phyloP scores from a whole-genome alignment of 139 green algal species.

The Chlamydomonas schloesseri region DNA sequence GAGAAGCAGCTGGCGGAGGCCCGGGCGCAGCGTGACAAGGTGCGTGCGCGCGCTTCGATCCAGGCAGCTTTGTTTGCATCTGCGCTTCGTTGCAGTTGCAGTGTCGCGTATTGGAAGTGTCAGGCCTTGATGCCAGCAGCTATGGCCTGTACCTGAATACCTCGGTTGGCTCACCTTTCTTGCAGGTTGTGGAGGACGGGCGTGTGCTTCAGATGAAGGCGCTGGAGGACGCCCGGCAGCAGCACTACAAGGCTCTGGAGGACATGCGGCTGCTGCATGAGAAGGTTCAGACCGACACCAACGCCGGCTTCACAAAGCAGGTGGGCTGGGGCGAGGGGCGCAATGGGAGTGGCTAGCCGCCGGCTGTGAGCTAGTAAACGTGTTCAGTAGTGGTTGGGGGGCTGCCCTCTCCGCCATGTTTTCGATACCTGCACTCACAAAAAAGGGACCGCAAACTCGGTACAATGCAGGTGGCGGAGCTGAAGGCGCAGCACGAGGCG shows the following conservation, averaged over 20 bases:
- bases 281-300: slow-evolving; percentile 3
- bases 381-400: too few species aligned
- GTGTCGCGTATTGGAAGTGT: too few species aligned
- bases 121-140: too few species aligned
- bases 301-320: slow-evolving; percentile 18
- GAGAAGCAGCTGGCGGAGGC: slow-evolving; percentile 24
- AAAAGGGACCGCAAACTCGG: too few species aligned
- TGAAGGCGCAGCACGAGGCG: slow-evolving; percentile 24
- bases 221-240: not conserved
- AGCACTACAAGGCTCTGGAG: slow-evolving; percentile 18
- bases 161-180: too few species aligned
- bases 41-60: not conserved
- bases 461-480: not conserved
- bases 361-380: too few species aligned
- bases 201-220: not conserved
- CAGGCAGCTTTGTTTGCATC: too few species aligned
- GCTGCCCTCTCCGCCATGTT: too few species aligned
- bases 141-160: too few species aligned
- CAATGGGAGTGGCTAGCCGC: too few species aligned
- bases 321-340: slow-evolving; percentile 13
- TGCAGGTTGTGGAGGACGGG: not conserved
- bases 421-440: too few species aligned
- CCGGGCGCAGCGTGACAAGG: slow-evolving; percentile 23
- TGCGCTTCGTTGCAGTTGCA: too few species aligned
- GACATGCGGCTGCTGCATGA: not conserved